These are phyloP conservation scores for Coemansia sp. DNA, from an alignment of 371 early-diverging fungal species.

Conservation along the genomic window DNA sequence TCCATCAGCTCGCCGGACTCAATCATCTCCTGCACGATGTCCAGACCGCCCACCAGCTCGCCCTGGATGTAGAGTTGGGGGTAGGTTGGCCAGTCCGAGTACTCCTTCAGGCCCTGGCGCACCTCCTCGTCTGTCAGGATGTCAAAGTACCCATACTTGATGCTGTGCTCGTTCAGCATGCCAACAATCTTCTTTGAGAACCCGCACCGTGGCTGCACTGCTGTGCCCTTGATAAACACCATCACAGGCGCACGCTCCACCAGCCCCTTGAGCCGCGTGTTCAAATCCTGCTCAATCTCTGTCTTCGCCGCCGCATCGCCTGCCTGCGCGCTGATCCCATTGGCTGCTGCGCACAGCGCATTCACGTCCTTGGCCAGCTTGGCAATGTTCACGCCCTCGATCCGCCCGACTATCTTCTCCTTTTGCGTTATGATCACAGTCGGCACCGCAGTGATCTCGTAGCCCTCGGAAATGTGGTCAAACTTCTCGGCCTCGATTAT, in stretches of 20 bases:
- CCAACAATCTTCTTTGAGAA: conserved; percentile 78
- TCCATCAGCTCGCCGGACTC: conserved; percentile 53
- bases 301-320: conserved; percentile 54
- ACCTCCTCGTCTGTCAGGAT: conserved; percentile 87
- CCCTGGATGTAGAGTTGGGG: conserved; percentile 92
- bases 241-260: conserved; percentile 68
- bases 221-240: conserved; percentile 96
- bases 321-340: neutral
- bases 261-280: conserved; percentile 68
- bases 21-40: conserved; percentile 88
- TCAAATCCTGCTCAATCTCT: conserved; percentile 76
- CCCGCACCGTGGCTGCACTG: conserved; percentile 80
- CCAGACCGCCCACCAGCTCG: conserved; percentile 92
- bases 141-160: conserved; percentile 79
- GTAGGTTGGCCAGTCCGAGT: conserved; percentile 78
- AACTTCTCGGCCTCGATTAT: conserved; percentile 93
- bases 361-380: conserved; percentile 66
- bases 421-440: conserved; percentile 79
- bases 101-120: conserved; percentile 67
- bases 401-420: conserved; percentile 68
- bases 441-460: conserved; percentile 90
- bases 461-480: conserved; percentile 81
- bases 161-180: conserved; percentile 66
- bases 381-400: conserved; percentile 90
- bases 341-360: conserved; percentile 64